phyloP scores from a whole-genome alignment of 2,329 filamentous ascomycete genomes.

The Penicillium psychrosexuale region DNA sequence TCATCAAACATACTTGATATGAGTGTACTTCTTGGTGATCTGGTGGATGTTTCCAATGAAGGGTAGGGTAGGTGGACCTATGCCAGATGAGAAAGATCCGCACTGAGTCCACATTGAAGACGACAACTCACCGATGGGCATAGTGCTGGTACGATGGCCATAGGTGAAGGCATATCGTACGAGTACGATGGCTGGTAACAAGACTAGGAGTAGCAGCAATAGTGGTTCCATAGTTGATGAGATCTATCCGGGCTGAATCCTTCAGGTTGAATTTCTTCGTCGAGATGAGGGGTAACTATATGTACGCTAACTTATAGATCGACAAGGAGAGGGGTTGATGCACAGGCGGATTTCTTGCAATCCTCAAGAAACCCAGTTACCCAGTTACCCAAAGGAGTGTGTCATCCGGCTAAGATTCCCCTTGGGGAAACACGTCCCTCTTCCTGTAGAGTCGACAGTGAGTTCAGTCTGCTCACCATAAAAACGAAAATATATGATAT shows the following conservation, averaged over 20 bases:
- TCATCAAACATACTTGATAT: neutral
- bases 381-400: neutral
- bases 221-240: neutral
- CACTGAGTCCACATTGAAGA: too few species aligned
- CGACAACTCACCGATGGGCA: neutral
- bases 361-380: neutral
- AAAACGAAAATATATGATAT: neutral
- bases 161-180: neutral
- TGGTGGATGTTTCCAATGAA: neutral
- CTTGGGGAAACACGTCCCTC: neutral
- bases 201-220: neutral
- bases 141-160: neutral
- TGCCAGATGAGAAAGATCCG: neutral
- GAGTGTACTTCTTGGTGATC: neutral
- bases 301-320: neutral
- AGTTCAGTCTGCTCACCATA: neutral
- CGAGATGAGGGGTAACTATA: neutral
- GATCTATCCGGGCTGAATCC: too few species aligned
- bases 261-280: neutral
- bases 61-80: neutral
- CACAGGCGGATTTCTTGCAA: neutral
- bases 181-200: neutral
- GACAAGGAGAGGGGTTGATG: neutral
- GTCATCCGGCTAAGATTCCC: neutral
- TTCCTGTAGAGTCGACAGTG: neutral